These are phyloP conservation scores for Geum urbanum DNA, from an alignment of 306 rosid species.

Conservation along the genomic window DNA sequence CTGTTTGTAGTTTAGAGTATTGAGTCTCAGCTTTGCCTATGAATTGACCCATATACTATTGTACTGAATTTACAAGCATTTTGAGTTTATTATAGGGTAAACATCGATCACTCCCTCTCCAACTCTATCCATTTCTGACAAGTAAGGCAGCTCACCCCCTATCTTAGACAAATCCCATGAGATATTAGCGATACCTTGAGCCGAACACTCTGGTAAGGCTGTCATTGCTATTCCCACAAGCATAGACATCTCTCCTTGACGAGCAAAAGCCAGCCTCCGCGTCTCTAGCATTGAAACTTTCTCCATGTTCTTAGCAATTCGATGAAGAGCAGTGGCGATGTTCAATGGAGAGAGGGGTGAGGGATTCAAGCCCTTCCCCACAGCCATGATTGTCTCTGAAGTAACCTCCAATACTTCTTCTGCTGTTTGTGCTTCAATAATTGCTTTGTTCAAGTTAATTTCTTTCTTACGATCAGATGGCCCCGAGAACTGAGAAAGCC, in stretches of 20 bases:
- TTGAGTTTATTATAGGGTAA: no score
- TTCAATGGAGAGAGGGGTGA: constrained; percentile 88
- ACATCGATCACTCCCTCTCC: no score
- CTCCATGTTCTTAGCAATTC: constrained; percentile 95
- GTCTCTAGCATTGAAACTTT: constrained; percentile 62
- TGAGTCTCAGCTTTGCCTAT: no score
- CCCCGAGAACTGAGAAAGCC: constrained; percentile 72
- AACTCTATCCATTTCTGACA: constrained; percentile 93
- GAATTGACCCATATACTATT: no score
- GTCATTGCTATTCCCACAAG: constrained; percentile 83
- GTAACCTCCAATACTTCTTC: constrained; percentile 74
- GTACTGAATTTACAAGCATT: no score
- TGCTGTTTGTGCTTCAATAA: constrained; percentile 74
- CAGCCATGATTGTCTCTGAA: constrained; percentile 67
- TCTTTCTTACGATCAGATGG: constrained; percentile 77
- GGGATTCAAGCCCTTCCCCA: constrained; percentile 82
- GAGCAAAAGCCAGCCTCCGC: constrained; percentile 74
- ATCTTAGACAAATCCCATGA: constrained; percentile 92
- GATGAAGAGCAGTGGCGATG: constrained; percentile 89
- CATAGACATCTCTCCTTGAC: constrained; percentile 89
- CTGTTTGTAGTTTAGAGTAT: no score
- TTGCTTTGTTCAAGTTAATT: constrained; percentile 63
- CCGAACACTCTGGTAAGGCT: constrained; percentile 76
- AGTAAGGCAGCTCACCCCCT: constrained; percentile 80
- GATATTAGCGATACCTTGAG: constrained; percentile 84